Base-by-base conservation (phyloP, 768 basidiomycete species). In the Mycena amicta region DNA sequence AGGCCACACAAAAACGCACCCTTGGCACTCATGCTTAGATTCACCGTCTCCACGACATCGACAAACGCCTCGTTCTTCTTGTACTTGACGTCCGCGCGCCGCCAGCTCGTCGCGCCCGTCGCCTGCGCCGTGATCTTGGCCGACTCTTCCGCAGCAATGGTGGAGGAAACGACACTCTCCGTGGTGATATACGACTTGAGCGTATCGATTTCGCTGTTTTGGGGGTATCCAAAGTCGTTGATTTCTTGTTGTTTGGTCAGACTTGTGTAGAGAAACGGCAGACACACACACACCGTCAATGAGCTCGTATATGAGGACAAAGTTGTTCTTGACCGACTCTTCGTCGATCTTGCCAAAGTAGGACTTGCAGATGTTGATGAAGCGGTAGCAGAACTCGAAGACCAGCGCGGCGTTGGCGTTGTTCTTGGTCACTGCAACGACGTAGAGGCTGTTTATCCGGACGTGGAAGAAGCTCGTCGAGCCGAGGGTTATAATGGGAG, bases 1-100 rank as follows among this genome's bases (percentile, higher is more conserved):
- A 1, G 4, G 39, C 4, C 45, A 40, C 37, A 30, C 52, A 5
- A 30, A 46, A 15, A 69, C 79, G 49, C 59, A 90, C 95, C 95
- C 78, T 96, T 98, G 2, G 95, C 91, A 71, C 93, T 96, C 95
- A 98, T 97, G 66, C 93, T 89, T 54, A 98, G 72, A 68, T 99
- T 98, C 60, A 99, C 92, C 2, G 84, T 92, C 77, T 99, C 97
- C 43, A 99, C 92, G 8, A 99, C 97, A 70, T 99, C 97, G n/a
- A 99, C 96, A 65, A 98, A 99, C 0, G 97, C 97, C 69, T 99
- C 97, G 64, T 99, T 99, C 83, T 98, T 99, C 80, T 97, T 91
- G 75, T 99, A 98, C 72, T 95, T 96, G 68, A 98, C 95, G 69
- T 98, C 97, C 16, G 86, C 89, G 56, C 95, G 81, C 40, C 97